phyloP scores from a whole-genome alignment of 169 alveolate genomes.

The Sarcocystis neurona region DNA sequence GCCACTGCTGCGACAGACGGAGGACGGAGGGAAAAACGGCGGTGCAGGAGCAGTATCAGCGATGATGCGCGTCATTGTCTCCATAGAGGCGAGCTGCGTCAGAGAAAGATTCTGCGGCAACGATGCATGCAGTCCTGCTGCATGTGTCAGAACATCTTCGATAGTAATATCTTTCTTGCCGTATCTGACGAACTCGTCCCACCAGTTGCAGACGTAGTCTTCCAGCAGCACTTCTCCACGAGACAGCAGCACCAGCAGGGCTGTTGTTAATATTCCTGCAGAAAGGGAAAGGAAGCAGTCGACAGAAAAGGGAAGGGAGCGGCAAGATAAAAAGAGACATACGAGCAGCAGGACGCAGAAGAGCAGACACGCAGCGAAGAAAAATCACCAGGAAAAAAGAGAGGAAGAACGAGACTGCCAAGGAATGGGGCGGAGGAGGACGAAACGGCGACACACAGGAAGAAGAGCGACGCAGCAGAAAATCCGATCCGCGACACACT shows the following conservation, averaged over 20 bases:
- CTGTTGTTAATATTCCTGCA: conserved; percentile 70
- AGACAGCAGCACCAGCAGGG: conserved; percentile 71
- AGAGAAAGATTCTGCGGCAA: conserved; percentile 70
- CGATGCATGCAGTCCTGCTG: conserved; percentile 73
- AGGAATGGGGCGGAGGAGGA: too few species aligned
- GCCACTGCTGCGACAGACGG: not conserved
- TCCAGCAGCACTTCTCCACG: conserved; percentile 67
- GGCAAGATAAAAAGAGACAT: not conserved
- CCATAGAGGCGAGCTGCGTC: conserved; percentile 62
- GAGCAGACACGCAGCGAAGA: not conserved
- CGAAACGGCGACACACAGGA: too few species aligned
- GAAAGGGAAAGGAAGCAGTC: conserved; percentile 28
- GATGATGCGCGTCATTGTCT: conserved; percentile 66
- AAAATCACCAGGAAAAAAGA: not conserved
- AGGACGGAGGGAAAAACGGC: not conserved
- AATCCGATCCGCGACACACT: too few species aligned
- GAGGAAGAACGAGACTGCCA: not conserved
- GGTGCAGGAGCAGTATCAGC: conserved; percentile 70
- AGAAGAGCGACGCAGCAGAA: too few species aligned
- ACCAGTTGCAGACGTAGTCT: conserved; percentile 74
- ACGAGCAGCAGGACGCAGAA: not conserved
- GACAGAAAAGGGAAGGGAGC: not conserved
- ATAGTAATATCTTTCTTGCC: conserved; percentile 73
- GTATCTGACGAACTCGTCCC: conserved; percentile 79
- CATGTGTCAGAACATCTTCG: conserved; percentile 71